phyloP scores from a whole-genome alignment of 108 stramenopile genomes.

The Fragilaria crotonensis region DNA sequence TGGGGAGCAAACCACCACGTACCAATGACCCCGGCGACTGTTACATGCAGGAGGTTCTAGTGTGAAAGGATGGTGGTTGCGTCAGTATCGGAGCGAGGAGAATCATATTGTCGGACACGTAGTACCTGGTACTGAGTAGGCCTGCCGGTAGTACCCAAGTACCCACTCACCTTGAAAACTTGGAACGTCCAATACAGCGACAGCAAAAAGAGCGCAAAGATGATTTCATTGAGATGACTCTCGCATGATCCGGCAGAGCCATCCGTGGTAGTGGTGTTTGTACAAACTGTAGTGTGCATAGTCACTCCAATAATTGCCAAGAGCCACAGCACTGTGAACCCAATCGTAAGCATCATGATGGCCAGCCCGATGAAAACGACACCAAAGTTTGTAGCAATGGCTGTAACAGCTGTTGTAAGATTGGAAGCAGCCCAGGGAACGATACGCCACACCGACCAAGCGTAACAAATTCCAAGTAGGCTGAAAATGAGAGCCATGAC shows the following conservation, averaged over 20 bases:
- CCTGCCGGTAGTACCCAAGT: background rate
- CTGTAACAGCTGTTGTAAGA: slow-evolving; percentile 42
- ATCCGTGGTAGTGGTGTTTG: too few relatives aligned
- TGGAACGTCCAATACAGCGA: slow-evolving; percentile 74
- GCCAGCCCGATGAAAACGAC: slow-evolving; percentile 33
- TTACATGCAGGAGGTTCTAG: slow-evolving; percentile 69
- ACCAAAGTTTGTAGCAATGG: slow-evolving; percentile 50
- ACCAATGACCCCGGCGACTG: slow-evolving; percentile 78
- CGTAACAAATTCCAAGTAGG: slow-evolving; percentile 11
- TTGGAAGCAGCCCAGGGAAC: slow-evolving; percentile 77
- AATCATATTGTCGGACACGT: background rate
- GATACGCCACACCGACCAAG: slow-evolving; percentile 30
- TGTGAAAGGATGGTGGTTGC: background rate
- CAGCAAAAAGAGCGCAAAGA: slow-evolving; percentile 40
- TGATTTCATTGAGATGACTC: slow-evolving; percentile 12
- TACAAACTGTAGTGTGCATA: slow-evolving; percentile 5
- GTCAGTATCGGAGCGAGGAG: too few relatives aligned
- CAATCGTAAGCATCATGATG: slow-evolving; percentile 17
- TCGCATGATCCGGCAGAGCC: slow-evolving; percentile 19
- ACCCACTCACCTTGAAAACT: slow-evolving; percentile 31
- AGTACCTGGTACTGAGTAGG: background rate
- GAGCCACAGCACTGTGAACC: slow-evolving; percentile 27
- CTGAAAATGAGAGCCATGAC: slow-evolving; percentile 1
- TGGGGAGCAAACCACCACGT: slow-evolving; percentile 85
- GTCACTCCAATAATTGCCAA: slow-evolving; percentile 24